Evolutionary conservation across 257 asterid genomes (phyloP).

Genomic region (Sherardia arvensis): DNA sequence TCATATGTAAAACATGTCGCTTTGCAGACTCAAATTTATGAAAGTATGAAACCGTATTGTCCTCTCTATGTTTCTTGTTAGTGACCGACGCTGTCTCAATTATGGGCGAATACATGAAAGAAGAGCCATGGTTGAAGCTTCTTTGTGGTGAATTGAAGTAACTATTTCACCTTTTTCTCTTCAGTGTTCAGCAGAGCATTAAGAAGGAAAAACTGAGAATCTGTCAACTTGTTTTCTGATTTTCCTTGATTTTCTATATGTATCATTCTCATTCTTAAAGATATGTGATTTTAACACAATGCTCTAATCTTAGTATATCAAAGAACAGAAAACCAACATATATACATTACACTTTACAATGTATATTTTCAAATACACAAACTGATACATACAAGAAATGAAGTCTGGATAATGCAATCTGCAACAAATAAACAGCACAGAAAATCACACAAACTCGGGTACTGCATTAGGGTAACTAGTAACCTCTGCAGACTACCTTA

Average conservation of each 20-base stretch:
- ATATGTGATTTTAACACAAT: no score
- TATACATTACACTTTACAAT: no score
- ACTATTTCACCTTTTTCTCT: not conserved
- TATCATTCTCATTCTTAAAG: no score
- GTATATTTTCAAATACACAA: not conserved
- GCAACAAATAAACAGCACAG: not conserved
- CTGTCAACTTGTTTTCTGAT: not conserved
- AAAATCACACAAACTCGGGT: no score
- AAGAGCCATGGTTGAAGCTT: slow-evolving; percentile 79
- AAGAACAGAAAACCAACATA: no score
- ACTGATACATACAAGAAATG: not conserved
- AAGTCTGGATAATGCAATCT: not conserved
- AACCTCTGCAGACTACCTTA: not conserved
- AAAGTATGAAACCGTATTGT: not conserved
- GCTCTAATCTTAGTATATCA: no score
- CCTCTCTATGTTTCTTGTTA: slow-evolving; percentile 20
- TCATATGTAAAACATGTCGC: not conserved
- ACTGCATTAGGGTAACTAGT: not conserved
- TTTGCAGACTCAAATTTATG: not conserved
- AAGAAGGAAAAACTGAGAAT: slow-evolving; percentile 39
- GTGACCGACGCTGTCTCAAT: slow-evolving; percentile 66
- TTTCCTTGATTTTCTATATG: no score
- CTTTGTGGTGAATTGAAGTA: slow-evolving; percentile 64
- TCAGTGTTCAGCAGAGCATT: slow-evolving; percentile 77
- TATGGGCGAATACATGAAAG: slow-evolving; percentile 83